Base-by-base conservation (phyloP, 805 yeast genomes). In the Sporopachydermia quercuum region DNA sequence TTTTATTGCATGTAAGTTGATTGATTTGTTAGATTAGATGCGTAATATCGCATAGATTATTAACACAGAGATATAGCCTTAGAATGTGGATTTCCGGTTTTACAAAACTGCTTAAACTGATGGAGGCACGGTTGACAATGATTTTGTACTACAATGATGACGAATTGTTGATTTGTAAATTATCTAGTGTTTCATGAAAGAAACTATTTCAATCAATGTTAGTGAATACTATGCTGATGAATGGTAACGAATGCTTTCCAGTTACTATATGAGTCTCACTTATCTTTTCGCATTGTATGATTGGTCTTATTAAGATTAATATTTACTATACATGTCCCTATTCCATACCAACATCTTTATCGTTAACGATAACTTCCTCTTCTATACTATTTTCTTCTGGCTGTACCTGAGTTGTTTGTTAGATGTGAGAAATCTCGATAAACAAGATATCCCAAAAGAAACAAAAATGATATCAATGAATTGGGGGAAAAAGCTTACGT, bases 41-140 rank as follows among this genome's bases (percentile, higher is more conserved):
- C n/a, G n/a, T n/a, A n/a, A n/a, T n/a, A n/a, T n/a, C n/a, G n/a
- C n/a, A n/a, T n/a, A n/a, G n/a, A n/a, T n/a, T n/a, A n/a, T n/a
- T n/a, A n/a, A n/a, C n/a, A n/a, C n/a, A n/a, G n/a, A 45, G 27
- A 45, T 6, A 38, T 45, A 15, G 49, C 49, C 6, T 41, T 46
- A 23, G 49, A 48, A 4, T 46, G 49, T 34, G 49, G 49, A 16
- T 41, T 46, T 23, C 49, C 48, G 8, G 33, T 42, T 17, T 45
- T 47, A 45, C 48, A 45, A 27, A 45, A 45, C 14, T 45, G 48
- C 36, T 35, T 40, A 15, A 37, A 44, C 18, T 39, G 46, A 13
- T 19, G 36, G 23, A 23, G 18, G 37, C 23, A 43, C 11, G 30
- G 30, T n/a, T n/a, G n/a, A n/a, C n/a, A n/a, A n/a, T n/a, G n/a